A percentile compares a stretch with the other conserved stretches of the same genome.
Evolutionary conservation across 371 early-diverging fungal species (phyloP).

Genomic region (Sporodiniella umbellata): DNA sequence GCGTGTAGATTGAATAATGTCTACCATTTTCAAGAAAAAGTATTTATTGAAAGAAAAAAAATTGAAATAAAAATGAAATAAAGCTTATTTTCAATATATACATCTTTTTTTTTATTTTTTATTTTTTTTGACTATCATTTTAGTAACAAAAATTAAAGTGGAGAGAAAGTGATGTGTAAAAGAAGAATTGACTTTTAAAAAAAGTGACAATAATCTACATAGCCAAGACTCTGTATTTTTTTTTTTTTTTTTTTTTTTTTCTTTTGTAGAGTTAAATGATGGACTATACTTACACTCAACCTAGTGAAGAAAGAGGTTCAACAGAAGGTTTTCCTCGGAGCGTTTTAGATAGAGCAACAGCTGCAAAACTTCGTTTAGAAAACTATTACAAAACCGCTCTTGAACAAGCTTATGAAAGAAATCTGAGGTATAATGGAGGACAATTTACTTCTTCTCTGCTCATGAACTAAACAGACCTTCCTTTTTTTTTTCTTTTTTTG

Average conservation of each 20-base stretch:
- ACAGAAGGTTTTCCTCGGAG: slow-evolving; percentile 69
- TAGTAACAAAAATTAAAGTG: too few species aligned
- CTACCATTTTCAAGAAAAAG: slow-evolving; percentile 4
- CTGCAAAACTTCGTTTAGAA: slow-evolving; percentile 85
- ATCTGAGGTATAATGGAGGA: slow-evolving; percentile 82
- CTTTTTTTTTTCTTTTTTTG: too few species aligned
- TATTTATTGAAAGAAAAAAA: neutral
- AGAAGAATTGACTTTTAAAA: too few species aligned
- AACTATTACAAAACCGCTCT: slow-evolving; percentile 85
- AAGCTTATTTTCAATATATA: too few species aligned
- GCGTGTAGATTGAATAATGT: slow-evolving; percentile 36
- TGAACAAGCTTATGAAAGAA: slow-evolving; percentile 87
- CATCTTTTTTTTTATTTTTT: neutral
- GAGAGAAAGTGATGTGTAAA: too few species aligned
- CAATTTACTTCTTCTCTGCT: too few species aligned
- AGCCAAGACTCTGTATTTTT: too few species aligned
- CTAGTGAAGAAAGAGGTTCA: slow-evolving; percentile 42
- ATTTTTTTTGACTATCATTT: too few species aligned
- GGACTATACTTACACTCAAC: slow-evolving; percentile 11
- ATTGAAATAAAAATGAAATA: too few species aligned
- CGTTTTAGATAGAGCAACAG: slow-evolving; percentile 80
- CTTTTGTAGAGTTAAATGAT: neutral
- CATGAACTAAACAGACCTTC: too few species aligned
- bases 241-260: neutral
- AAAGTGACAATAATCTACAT: too few species aligned